phyloP scores from a whole-genome alignment of 257 asterid species.

The Primulina eburnea region DNA sequence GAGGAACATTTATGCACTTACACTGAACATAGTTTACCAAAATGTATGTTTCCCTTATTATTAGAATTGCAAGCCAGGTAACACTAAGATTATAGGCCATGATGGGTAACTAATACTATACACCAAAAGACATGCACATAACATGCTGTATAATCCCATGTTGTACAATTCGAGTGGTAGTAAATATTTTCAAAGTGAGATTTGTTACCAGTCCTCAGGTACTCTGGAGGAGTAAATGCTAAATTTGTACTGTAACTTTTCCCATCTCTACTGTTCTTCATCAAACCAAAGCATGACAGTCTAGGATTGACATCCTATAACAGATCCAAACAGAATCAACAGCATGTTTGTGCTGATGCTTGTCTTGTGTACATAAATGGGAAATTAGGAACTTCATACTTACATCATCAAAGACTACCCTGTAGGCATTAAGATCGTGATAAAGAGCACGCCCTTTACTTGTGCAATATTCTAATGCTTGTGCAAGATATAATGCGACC shows the following conservation, averaged over 20 bases:
- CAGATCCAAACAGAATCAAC: background rate
- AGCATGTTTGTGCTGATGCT: background rate
- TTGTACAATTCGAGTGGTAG: background rate
- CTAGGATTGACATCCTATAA: conserved; percentile 58
- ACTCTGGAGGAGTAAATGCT: conserved; percentile 78
- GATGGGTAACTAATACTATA: background rate
- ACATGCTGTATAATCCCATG: background rate
- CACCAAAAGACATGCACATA: background rate
- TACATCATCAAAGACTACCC: conserved; percentile 87
- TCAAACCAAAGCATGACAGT: conserved; percentile 65
- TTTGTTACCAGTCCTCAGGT: conserved; percentile 58
- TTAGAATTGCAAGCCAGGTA: background rate
- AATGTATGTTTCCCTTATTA: background rate
- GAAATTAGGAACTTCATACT: conserved; percentile 29
- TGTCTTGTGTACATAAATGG: background rate
- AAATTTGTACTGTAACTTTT: conserved; percentile 70
- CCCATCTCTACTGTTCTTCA: conserved; percentile 74
- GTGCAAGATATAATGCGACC: conserved; percentile 83
- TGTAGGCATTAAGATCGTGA: conserved; percentile 96
- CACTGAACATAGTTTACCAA: background rate
- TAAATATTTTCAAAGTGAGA: conserved; percentile 5
- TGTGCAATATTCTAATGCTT: conserved; percentile 89
- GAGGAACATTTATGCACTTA: background rate
- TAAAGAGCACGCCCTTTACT: conserved; percentile 85
- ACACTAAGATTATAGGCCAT: too few species aligned